Base-by-base conservation (phyloP, 768 basidiomycete species). In the Leccinellum luteum region DNA sequence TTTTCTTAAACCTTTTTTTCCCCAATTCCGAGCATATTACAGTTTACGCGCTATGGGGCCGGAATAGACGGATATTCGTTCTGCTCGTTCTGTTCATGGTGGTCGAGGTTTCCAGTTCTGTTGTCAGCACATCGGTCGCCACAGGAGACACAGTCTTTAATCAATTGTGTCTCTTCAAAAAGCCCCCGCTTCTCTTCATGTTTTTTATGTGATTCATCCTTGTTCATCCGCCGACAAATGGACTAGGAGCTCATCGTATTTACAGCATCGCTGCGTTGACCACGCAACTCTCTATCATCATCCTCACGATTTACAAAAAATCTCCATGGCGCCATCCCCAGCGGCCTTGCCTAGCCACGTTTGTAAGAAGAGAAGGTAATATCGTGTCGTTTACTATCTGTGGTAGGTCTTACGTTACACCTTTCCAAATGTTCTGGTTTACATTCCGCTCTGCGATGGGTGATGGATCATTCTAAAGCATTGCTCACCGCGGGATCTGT, bases 1-100 rank as follows among this genome's bases (percentile, higher is more conserved):
- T n/a, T 3, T 23, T 13, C n/a, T 41, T 19, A 15, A 19, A 6
- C 38, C n/a, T 31, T 32, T 14, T n/a, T 41, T 38, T 38, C 2
- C n/a, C 14, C 34, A 3, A 35, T 41, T 41, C 44, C 41, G n/a
- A 15, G 9, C 15, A 30, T 32, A 10, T 17, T 19, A 12, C 44
- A 57, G 61, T 60, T 48, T 52, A 62, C 15, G 52, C 25, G 31
- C 38, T 56, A 15, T 52, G 52, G 49, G 52, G 35, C 30, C 52
- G 59, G 3, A 49, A 48, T n/a, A 54, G 17, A 60, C 23, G 55
- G 9, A 48, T 54, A 49, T 44, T 52, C 13, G 10, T 14, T 32
- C 28, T 62, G 4, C 38, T 61, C 55, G 45, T 8, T 8, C 30
- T 54, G 14, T 61, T 57, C 27, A 34, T 54, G 19, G 28, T 55